Conservation (phyloP, 495 filamentous ascomycete genomes). For the Penicillium antarcticum region DNA sequence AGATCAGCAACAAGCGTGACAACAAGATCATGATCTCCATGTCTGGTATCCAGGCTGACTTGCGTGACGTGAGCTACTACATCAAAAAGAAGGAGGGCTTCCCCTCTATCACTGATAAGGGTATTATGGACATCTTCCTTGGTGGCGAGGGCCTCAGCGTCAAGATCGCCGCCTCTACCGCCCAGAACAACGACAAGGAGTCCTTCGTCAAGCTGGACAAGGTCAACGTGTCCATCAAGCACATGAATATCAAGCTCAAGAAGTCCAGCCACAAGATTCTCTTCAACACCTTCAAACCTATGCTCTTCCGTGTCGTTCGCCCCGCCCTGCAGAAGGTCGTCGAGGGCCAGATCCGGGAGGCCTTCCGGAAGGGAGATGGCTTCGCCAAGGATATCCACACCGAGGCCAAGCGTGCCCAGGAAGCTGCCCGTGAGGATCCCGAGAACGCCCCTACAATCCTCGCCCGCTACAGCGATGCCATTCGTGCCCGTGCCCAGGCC, state of each 20-base stretch:
- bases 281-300: constrained; percentile 82
- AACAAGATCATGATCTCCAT: constrained; percentile 78
- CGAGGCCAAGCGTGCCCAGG: constrained; percentile 72
- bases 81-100: constrained; percentile 96
- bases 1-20: constrained; percentile 70
- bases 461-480: constrained; percentile 72
- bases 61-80: constrained; percentile 84
- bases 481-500: constrained; percentile 68
- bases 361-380: constrained; percentile 66
- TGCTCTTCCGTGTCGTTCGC: constrained; percentile 78
- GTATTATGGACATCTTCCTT: constrained; percentile 86
- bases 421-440: constrained; percentile 66
- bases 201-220: constrained; percentile 94
- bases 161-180: constrained; percentile 83
- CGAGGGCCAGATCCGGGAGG: constrained; percentile 82
- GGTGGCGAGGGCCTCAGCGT: constrained; percentile 86
- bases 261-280: constrained; percentile 92
- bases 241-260: constrained; percentile 85
- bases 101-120: constrained; percentile 82
- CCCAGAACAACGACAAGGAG: constrained; percentile 69
- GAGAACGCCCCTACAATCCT: constrained; percentile 83
- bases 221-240: constrained; percentile 77
- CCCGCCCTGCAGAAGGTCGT: constrained; percentile 82
- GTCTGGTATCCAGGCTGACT: constrained; percentile 72
- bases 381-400: constrained; percentile 71